Evolutionary conservation across 768 basidiomycete genomes (phyloP).

Genomic region (Tricholoma hemisulphureum): DNA sequence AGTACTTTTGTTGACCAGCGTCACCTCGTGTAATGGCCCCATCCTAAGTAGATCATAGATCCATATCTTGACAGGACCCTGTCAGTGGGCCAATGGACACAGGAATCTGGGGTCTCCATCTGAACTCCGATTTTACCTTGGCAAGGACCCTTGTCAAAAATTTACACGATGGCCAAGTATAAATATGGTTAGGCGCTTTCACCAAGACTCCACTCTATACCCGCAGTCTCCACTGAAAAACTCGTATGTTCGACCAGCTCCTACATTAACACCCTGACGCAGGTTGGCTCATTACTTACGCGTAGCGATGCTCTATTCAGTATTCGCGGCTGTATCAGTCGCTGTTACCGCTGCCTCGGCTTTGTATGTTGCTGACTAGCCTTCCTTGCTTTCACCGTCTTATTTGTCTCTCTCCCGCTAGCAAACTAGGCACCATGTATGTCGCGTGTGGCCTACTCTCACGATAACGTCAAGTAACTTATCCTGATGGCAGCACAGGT

Average conservation of each 20-base stretch:
- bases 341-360: slow-evolving; percentile 10
- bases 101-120: no score
- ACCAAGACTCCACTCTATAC: no score
- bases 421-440: neutral
- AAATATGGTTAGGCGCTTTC: neutral
- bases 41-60: no score
- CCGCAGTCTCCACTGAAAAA: neutral
- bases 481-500: slow-evolving; percentile 8
- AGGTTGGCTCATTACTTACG: neutral
- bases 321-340: neutral
- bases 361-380: slow-evolving; percentile 2
- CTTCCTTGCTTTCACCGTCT: neutral
- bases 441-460: neutral
- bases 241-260: neutral
- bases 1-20: no score
- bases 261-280: neutral
- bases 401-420: neutral
- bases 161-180: neutral
- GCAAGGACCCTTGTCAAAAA: no score
- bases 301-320: neutral
- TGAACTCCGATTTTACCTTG: no score
- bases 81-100: no score
- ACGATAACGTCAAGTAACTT: neutral
- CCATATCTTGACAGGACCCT: no score
- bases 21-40: no score